A percentile compares a stretch with the other conserved stretches of the same genome.
phyloP scores from a whole-genome alignment of 2,329 filamentous ascomycete genomes.

The Aspergillus japonicus region DNA sequence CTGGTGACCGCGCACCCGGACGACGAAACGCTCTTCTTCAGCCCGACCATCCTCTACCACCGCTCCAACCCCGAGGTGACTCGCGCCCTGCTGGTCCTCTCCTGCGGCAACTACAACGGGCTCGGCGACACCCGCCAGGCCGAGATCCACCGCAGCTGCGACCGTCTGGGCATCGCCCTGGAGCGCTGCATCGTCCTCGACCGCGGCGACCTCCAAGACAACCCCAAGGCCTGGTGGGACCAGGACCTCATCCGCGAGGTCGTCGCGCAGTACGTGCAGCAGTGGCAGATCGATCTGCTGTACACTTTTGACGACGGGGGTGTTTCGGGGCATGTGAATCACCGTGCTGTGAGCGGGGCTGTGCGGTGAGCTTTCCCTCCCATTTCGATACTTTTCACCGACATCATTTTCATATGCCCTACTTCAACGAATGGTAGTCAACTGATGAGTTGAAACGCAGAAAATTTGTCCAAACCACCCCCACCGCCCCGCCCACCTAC shows the following conservation, averaged over 20 bases:
- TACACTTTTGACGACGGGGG: constrained; percentile 45
- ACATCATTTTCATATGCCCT: no score
- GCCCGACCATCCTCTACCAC: constrained; percentile 24
- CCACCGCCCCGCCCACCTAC: constrained; percentile 35
- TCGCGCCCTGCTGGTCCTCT: constrained; percentile 24
- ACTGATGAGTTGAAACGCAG: not conserved
- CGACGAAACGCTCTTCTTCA: constrained; percentile 31
- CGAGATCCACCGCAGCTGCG: constrained; percentile 25
- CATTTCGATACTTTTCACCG: no score
- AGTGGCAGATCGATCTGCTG: constrained; percentile 43
- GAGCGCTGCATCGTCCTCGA: constrained; percentile 41
- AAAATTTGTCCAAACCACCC: constrained; percentile 28
- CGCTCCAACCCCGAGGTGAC: constrained; percentile 17
- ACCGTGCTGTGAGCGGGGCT: constrained; percentile 41
- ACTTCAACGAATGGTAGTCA: no score
- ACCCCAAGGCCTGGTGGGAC: constrained; percentile 42
- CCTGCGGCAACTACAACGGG: constrained; percentile 25
- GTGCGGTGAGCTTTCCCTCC: constrained; percentile 31
- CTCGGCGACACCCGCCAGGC: constrained; percentile 20
- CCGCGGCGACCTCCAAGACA: constrained; percentile 39
- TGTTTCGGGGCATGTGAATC: constrained; percentile 44
- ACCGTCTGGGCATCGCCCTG: constrained; percentile 19
- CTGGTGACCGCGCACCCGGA: constrained; percentile 39
- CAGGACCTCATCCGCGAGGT: constrained; percentile 33
- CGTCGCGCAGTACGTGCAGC: constrained; percentile 35